Base-by-base conservation (phyloP, 164 flowering plant species). In the Tetracentron sinense region DNA sequence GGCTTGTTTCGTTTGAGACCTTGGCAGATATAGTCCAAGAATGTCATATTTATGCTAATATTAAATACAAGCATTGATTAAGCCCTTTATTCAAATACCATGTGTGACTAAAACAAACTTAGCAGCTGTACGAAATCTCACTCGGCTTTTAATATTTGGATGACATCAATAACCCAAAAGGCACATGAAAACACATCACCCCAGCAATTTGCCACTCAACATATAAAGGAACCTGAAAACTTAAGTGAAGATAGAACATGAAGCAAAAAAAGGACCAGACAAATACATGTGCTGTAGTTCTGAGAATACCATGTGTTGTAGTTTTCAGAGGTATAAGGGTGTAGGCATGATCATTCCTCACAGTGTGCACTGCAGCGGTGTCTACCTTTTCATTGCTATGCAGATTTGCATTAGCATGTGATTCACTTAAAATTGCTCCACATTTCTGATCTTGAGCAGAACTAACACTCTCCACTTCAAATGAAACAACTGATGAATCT, bases 231-330 rank as follows among this genome's bases (percentile, higher is more conserved):
- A 33, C 38, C 38, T 4, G 8, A 4, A 33, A 33, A 33, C 8
- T 33, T 8, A 33, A 33, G 38, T 33, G 8, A 4, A 49, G 53
- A 20, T 19, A 16, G 62, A 35, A 31, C 2, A 31, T 1, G 2
- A 55, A 47, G 16, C n/a, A 29, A 65, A 28, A 22, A 3, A 23
- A 29, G 19, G 25, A n/a, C 16, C 30, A 42, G 3, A 22, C 29
- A 21, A 50, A 48, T 44, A 48, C 12, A 26, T 38, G 49, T 11
- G 64, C 22, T 38, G 23, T 14, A 56, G 62, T 57, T 49, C 31
- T 50, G 22, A 73, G 51, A 66, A 54, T 78, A 82, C 92, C 86
- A 73, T 62, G 75, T 20, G 68, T 33, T 48, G 67, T 26, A 54
- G 68, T 69, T 62, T 72, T 64, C 68, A 59, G 60, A 23, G 83